Conservation (phyloP, 2,329 filamentous ascomycete species). For the Exophiala sp. region DNA sequence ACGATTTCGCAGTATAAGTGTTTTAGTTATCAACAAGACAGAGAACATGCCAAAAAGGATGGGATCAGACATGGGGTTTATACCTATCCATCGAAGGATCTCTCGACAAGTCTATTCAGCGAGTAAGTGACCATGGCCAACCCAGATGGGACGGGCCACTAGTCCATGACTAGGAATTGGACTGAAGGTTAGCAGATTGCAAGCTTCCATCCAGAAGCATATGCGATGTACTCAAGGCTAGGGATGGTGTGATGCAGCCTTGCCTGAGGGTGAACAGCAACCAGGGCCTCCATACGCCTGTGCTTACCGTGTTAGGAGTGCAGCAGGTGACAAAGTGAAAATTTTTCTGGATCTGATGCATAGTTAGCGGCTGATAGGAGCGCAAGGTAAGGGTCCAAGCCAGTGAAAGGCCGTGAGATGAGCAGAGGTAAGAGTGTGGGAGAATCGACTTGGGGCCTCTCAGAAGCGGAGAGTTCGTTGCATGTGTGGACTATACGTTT, state of each 20-base stretch:
- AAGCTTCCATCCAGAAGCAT: constrained; percentile 11
- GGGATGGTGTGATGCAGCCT: constrained; percentile 22
- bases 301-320: constrained; percentile 18
- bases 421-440: constrained; percentile 8
- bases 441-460: neutral
- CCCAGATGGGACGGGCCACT: constrained; percentile 8
- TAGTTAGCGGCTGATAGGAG: constrained; percentile 4
- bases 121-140: constrained; percentile 16
- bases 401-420: constrained; percentile 8
- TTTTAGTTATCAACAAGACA: neutral
- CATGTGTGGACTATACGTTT: neutral
- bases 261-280: constrained; percentile 11
- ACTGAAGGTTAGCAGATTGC: constrained; percentile 23
- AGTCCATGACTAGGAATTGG: constrained; percentile 17
- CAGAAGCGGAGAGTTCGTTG: constrained; percentile 1
- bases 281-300: constrained; percentile 14
- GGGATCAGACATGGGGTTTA: constrained; percentile 18
- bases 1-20: neutral
- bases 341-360: constrained; percentile 15
- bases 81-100: constrained; percentile 13
- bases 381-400: constrained; percentile 9
- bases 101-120: constrained; percentile 1
- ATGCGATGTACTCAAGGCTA: constrained; percentile 18
- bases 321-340: constrained; percentile 22
- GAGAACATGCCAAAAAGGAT: neutral